Evolutionary conservation across 495 filamentous ascomycete genomes (phyloP).

Genomic region (Penicillium ochrochloron): DNA sequence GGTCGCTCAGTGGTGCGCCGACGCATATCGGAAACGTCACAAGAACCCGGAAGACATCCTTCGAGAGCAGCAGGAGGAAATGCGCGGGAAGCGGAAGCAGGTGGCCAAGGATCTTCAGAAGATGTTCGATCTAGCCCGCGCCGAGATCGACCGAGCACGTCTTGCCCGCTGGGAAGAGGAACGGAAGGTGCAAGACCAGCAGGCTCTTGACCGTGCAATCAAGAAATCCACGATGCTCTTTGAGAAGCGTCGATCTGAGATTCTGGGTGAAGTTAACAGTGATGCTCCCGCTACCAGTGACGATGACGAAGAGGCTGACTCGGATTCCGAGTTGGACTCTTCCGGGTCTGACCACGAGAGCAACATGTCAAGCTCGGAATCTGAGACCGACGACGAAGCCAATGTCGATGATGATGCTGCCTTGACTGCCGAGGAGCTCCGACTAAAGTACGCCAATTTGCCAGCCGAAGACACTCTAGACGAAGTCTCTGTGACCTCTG

Average conservation of each 20-base stretch:
- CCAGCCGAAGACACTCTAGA: conserved; percentile 40
- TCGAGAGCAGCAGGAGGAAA: conserved; percentile 54
- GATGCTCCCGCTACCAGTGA: conserved; percentile 50
- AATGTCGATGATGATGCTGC: conserved; percentile 69
- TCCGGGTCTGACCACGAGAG: conserved; percentile 59
- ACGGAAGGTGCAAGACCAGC: conserved; percentile 78
- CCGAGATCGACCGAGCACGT: conserved; percentile 73
- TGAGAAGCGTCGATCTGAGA: conserved; percentile 59
- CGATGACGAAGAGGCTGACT: conserved; percentile 50
- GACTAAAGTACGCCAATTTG: conserved; percentile 77
- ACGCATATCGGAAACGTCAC: conserved; percentile 51
- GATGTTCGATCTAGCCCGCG: conserved; percentile 78
- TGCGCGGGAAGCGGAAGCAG: conserved; percentile 65
- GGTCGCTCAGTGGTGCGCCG: conserved; percentile 52
- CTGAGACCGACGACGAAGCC: conserved; percentile 47
- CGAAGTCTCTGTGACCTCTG: conserved; percentile 35
- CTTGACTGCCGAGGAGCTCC: conserved; percentile 79
- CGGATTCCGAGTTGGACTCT: conserved; percentile 43
- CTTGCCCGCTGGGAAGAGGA: conserved; percentile 82
- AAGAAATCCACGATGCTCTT: conserved; percentile 65
- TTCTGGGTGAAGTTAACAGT: conserved; percentile 49
- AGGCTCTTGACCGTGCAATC: conserved; percentile 81
- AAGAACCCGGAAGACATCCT: conserved; percentile 52
- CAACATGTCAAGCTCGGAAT: conserved; percentile 68
- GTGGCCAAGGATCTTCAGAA: conserved; percentile 70